phyloP scores from a whole-genome alignment of 208 protist species.

The Wallacemonas sp. region DNA sequence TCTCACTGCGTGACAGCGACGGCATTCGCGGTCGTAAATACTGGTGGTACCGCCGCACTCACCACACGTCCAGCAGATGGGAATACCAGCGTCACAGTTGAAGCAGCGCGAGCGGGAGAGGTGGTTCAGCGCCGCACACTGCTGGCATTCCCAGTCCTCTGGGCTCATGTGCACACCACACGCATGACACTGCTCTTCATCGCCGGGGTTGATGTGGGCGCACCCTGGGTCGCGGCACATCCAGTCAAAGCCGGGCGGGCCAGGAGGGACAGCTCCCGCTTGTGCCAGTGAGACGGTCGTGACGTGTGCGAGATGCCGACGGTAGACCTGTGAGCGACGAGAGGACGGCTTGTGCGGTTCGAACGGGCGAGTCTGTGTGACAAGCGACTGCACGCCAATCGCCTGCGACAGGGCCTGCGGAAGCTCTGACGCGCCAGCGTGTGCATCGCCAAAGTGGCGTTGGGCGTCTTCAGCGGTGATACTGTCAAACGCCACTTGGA shows the following conservation, averaged over 20 bases:
- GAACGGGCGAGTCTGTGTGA: constrained; percentile 18
- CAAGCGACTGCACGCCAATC: background rate
- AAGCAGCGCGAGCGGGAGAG: constrained; percentile 74
- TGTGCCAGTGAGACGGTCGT: background rate
- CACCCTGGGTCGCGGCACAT: constrained; percentile 74
- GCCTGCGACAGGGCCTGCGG: constrained; percentile 1
- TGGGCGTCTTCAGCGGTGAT: constrained; percentile 59
- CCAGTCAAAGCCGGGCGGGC: constrained; percentile 86
- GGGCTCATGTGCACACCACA: constrained; percentile 65
- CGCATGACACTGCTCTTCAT: constrained; percentile 67
- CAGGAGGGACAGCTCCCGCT: constrained; percentile 16
- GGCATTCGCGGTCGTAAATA: constrained; percentile 79
- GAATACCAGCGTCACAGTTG: constrained; percentile 62
- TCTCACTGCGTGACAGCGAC: constrained; percentile 46
- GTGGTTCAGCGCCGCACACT: constrained; percentile 85
- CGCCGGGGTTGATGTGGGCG: constrained; percentile 70
- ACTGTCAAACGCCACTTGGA: constrained; percentile 68
- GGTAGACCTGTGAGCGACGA: constrained; percentile 23
- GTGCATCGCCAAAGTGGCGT: constrained; percentile 59
- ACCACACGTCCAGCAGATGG: constrained; percentile 70
- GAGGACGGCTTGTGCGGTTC: background rate
- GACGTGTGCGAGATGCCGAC: background rate
- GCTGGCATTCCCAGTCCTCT: constrained; percentile 77
- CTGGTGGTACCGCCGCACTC: constrained; percentile 54
- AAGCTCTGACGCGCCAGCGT: constrained; percentile 37